Evolutionary conservation across 2,329 filamentous ascomycete genomes (phyloP).

Genomic region (Arthrobotrys sinensis): DNA sequence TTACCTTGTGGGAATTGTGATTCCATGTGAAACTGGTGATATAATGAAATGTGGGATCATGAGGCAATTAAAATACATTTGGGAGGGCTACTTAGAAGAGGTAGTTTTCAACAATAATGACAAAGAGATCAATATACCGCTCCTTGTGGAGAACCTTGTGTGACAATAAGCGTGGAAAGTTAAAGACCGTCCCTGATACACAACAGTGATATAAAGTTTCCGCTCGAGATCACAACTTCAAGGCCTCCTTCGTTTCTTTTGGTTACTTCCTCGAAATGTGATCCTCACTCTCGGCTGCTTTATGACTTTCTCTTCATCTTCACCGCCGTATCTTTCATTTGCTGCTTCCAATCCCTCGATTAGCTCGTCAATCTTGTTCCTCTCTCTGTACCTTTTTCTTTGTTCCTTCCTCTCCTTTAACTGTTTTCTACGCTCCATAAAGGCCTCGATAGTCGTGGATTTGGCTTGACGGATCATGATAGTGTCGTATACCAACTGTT

Average conservation of each 20-base stretch:
- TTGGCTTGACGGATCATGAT: neutral
- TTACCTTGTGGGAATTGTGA: neutral
- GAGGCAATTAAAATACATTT: slow-evolving; percentile 2
- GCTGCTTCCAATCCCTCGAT: neutral
- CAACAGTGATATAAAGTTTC: neutral
- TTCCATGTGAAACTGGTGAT: neutral
- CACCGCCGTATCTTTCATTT: neutral
- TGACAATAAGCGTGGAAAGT: slow-evolving; percentile 2
- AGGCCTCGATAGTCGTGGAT: neutral
- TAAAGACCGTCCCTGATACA: neutral
- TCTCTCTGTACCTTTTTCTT: neutral
- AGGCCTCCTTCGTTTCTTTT: neutral
- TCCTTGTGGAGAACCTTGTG: neutral
- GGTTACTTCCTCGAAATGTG: neutral
- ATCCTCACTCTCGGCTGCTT: neutral
- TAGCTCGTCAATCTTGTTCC: neutral
- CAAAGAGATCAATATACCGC: slow-evolving; percentile 20
- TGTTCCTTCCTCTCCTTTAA: neutral
- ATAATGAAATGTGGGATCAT: neutral
- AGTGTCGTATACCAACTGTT: slow-evolving; percentile 5
- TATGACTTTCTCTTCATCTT: neutral
- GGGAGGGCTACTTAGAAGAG: neutral
- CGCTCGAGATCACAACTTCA: neutral
- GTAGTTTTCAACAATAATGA: neutral
- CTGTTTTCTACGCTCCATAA: neutral